These are phyloP conservation scores for Pichia terricola DNA, from an alignment of 1,139 yeast species.

Conservation along the genomic window DNA sequence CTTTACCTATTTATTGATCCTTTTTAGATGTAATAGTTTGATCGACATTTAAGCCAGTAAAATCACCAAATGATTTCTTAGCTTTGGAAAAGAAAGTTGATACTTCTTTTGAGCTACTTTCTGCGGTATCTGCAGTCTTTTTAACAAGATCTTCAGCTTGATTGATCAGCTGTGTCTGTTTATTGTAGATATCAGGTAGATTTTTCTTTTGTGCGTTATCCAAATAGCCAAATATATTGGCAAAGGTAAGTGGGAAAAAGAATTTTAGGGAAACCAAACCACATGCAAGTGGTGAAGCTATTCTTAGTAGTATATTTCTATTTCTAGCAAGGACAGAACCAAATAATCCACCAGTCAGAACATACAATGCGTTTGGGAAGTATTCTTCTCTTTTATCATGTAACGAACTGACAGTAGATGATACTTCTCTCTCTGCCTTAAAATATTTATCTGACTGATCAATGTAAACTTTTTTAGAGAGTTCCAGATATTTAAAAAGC, in stretches of 20 bases:
- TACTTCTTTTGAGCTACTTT: slow-evolving; percentile 28
- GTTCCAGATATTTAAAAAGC: slow-evolving; percentile 21
- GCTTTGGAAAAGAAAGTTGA: slow-evolving; percentile 33
- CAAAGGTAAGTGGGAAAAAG: slow-evolving; percentile 71
- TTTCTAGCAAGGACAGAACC: slow-evolving; percentile 78
- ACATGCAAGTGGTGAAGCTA: slow-evolving; percentile 52
- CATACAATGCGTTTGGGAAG: slow-evolving; percentile 66
- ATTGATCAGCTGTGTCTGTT: slow-evolving; percentile 43
- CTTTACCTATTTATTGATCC: slow-evolving; percentile 6
- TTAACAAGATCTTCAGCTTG: slow-evolving; percentile 40
- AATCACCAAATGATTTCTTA: slow-evolving; percentile 42
- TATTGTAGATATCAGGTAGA: slow-evolving; percentile 58
- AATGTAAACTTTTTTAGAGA: slow-evolving; percentile 31
- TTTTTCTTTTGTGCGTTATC: slow-evolving; percentile 59
- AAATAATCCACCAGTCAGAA: slow-evolving; percentile 64
- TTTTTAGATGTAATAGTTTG: slow-evolving; percentile 52
- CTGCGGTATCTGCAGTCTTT: slow-evolving; percentile 35
- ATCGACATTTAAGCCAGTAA: slow-evolving; percentile 62
- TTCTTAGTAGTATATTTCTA: slow-evolving; percentile 49
- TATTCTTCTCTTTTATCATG: slow-evolving; percentile 68
- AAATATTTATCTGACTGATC: slow-evolving; percentile 29
- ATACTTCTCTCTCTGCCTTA: slow-evolving; percentile 54
- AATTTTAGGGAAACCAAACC: slow-evolving; percentile 65
- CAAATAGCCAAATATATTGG: slow-evolving; percentile 49
- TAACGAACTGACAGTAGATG: slow-evolving; percentile 57